Conservation (phyloP, 2,329 filamentous ascomycete genomes). For the Paradendryphiella salina region DNA sequence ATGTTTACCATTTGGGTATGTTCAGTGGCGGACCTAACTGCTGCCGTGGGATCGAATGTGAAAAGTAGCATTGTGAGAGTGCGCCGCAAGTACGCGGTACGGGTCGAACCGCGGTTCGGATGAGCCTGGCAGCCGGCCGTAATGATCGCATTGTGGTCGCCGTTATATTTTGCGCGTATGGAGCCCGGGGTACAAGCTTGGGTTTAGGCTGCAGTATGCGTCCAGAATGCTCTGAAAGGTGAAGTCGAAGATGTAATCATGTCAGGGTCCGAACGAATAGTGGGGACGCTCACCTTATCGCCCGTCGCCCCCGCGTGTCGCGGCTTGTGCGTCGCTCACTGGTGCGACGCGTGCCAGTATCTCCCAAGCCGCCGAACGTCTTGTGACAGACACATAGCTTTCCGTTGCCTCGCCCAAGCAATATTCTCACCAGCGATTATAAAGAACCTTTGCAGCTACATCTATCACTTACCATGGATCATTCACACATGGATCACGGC, state of each 20-base stretch:
- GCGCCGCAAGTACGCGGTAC: conserved; percentile 18
- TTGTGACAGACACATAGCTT: conserved; percentile 8
- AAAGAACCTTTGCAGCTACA: neutral
- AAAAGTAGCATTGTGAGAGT: conserved; percentile 32
- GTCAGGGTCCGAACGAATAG: conserved; percentile 1
- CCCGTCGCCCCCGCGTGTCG: conserved; percentile 12
- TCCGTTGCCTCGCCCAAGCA: no score
- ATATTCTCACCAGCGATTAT: no score
- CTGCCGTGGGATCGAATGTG: conserved; percentile 25
- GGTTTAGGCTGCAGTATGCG: no score
- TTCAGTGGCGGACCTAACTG: conserved; percentile 43
- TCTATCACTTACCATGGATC: conserved; percentile 34
- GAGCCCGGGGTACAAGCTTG: no score
- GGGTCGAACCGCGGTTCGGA: conserved; percentile 18
- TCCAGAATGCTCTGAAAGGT: neutral
- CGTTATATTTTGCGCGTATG: conserved; percentile 1
- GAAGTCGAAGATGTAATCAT: conserved; percentile 6
- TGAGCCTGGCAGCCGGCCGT: conserved; percentile 18
- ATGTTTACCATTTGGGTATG: conserved; percentile 48
- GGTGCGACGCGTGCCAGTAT: conserved; percentile 25
- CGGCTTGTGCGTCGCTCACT: conserved; percentile 22
- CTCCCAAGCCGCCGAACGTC: neutral
- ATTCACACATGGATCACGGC: conserved; percentile 48
- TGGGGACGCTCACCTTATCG: conserved; percentile 3
- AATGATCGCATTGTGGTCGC: conserved; percentile 25